These are phyloP conservation scores for Pseudohalonectria lignicola DNA, from an alignment of 2,329 filamentous ascomycete genomes.

Conservation along the genomic window DNA sequence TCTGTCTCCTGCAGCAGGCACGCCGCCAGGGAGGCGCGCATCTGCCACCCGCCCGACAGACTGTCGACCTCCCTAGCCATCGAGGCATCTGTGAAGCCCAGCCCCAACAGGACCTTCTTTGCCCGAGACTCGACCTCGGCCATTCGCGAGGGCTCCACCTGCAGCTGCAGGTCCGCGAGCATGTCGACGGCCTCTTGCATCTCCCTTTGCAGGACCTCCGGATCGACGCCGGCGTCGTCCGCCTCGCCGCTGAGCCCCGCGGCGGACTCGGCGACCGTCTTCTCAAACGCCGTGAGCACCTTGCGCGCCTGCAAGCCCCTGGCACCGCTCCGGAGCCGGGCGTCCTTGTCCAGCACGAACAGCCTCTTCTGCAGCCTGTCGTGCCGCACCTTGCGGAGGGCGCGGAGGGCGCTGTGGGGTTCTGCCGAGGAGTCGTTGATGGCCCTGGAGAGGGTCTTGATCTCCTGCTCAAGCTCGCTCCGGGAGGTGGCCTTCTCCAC, in stretches of 20 bases:
- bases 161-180: slow-evolving; percentile 56
- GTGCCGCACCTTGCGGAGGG: slow-evolving; percentile 51
- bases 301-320: slow-evolving; percentile 69
- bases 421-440: slow-evolving; percentile 54
- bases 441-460: slow-evolving; percentile 40
- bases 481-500: slow-evolving; percentile 48
- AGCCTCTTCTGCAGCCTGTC: slow-evolving; percentile 51
- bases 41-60: slow-evolving; percentile 69
- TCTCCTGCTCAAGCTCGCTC: slow-evolving; percentile 48
- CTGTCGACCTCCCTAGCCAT: slow-evolving; percentile 48
- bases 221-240: slow-evolving; percentile 38
- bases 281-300: slow-evolving; percentile 57
- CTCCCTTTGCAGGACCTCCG: slow-evolving; percentile 48
- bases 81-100: slow-evolving; percentile 5
- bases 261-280: slow-evolving; percentile 47
- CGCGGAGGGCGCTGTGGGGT: slow-evolving; percentile 45
- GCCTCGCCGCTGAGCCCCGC: slow-evolving; percentile 5
- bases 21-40: slow-evolving; percentile 54
- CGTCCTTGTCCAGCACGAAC: slow-evolving; percentile 63
- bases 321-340: slow-evolving; percentile 61
- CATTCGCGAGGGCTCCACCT: slow-evolving; percentile 54
- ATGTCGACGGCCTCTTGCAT: slow-evolving; percentile 60
- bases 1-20: slow-evolving; percentile 64
- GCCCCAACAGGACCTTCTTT: slow-evolving; percentile 34
- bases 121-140: slow-evolving; percentile 30